These are phyloP conservation scores for Trifolium fragiferum DNA, from an alignment of 306 rosid species.

Conservation along the genomic window DNA sequence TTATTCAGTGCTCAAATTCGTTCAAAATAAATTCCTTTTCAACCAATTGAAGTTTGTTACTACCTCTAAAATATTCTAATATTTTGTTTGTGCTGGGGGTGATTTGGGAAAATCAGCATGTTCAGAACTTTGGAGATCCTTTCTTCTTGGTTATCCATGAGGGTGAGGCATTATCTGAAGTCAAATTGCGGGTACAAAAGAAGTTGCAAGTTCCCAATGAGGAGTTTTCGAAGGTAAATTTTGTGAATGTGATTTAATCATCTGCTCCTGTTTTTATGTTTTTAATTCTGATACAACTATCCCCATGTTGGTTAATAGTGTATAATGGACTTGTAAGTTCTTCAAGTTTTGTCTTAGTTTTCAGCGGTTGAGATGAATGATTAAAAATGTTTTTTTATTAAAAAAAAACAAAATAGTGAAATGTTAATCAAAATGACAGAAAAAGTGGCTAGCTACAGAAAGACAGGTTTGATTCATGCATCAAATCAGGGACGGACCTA, in stretches of 20 bases:
- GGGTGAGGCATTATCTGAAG: constrained; percentile 83
- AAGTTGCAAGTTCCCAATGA: constrained; percentile 88
- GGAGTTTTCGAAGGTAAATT: constrained; percentile 76
- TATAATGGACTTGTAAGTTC: constrained; percentile 4
- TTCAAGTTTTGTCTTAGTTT: constrained; percentile 2
- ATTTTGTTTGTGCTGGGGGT: constrained; percentile 3
- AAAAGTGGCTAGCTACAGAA: background rate
- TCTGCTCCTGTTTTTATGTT: constrained; percentile 3
- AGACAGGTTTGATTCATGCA: background rate
- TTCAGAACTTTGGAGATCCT: constrained; percentile 95
- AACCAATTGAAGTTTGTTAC: background rate
- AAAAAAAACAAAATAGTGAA: background rate
- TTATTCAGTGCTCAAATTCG: background rate
- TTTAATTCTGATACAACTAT: constrained; percentile 8
- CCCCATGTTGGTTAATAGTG: background rate
- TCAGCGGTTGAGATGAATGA: background rate
- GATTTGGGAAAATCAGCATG: constrained; percentile 58
- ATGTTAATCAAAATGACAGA: background rate
- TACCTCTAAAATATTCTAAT: constrained; percentile 11
- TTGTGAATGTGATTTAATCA: constrained; percentile 12
- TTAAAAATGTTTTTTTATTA: background rate
- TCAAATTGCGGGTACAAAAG: constrained; percentile 79
- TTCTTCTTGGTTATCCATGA: constrained; percentile 84
- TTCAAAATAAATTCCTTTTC: background rate
- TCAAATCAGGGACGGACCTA: background rate